Evolutionary conservation across 2,329 filamentous ascomycete species (phyloP).

Genomic region (Fusarium subtropicale): DNA sequence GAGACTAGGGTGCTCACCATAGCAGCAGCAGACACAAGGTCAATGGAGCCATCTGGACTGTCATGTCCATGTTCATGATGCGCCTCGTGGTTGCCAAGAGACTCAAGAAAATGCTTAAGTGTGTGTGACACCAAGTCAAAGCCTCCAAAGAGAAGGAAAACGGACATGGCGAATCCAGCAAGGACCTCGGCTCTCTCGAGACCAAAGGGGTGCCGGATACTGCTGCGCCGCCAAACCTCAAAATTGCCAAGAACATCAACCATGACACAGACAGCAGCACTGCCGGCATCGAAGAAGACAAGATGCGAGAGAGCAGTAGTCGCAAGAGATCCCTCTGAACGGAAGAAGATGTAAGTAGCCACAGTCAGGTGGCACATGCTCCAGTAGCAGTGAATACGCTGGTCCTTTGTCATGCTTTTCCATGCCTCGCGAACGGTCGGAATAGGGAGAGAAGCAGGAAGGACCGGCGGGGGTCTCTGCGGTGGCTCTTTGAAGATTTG

Average conservation of each 20-base stretch:
- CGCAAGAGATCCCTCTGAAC: slow-evolving; percentile 85
- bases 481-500: slow-evolving; percentile 97
- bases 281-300: slow-evolving; percentile 94
- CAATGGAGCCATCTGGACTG: slow-evolving; percentile 80
- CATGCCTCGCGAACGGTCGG: slow-evolving; percentile 90
- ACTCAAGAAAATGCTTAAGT: slow-evolving; percentile 89
- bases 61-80: slow-evolving; percentile 75
- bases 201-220: slow-evolving; percentile 92
- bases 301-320: slow-evolving; percentile 93
- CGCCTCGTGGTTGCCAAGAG: slow-evolving; percentile 68
- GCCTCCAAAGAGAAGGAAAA: slow-evolving; percentile 96
- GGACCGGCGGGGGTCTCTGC: slow-evolving; percentile 83
- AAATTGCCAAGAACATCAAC: slow-evolving; percentile 97
- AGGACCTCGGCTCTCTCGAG: slow-evolving; percentile 93
- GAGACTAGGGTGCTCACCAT: slow-evolving; percentile 86
- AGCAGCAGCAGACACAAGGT: slow-evolving; percentile 83
- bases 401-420: slow-evolving; percentile 88
- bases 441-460: slow-evolving; percentile 91
- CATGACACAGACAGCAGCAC: slow-evolving; percentile 88
- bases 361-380: slow-evolving; percentile 88
- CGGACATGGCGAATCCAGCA: slow-evolving; percentile 94
- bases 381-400: slow-evolving; percentile 87
- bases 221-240: slow-evolving; percentile 95
- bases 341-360: slow-evolving; percentile 86
- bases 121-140: slow-evolving; percentile 95